Conservation (phyloP, 306 rosid species). For the Vigna mungo region DNA sequence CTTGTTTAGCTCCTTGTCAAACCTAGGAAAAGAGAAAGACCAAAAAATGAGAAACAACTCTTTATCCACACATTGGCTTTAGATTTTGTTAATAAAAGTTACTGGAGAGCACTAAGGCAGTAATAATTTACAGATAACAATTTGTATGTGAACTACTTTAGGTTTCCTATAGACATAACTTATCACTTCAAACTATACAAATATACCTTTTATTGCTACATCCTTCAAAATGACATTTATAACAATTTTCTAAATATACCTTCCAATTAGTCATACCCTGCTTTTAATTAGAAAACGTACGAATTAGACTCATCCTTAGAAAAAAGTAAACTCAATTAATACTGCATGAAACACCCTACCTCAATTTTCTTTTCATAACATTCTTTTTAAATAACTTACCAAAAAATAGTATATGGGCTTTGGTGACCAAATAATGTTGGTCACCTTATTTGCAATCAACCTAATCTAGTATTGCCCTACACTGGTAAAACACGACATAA, state of each 20-base stretch:
- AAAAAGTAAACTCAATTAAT: conserved; percentile 3
- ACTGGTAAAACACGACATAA: not conserved
- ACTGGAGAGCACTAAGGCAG: conserved; percentile 1
- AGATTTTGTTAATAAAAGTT: conserved; percentile 23
- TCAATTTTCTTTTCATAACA: not conserved
- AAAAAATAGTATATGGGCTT: not conserved
- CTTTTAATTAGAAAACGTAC: not conserved
- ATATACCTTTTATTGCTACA: not conserved
- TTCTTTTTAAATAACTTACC: not conserved
- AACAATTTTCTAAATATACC: not conserved
- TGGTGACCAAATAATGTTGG: not conserved
- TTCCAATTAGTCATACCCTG: conserved; percentile 21
- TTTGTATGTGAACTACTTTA: not conserved
- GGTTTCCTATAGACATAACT: not conserved
- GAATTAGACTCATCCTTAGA: not conserved
- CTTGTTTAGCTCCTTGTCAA: conserved; percentile 86
- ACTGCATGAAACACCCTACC: not conserved
- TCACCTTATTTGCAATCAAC: not conserved
- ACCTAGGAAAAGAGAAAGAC: conserved; percentile 61
- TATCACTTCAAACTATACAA: not conserved
- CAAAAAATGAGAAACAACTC: conserved; percentile 26
- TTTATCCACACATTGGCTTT: not conserved
- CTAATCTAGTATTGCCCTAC: not conserved
- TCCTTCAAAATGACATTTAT: conserved; percentile 6
- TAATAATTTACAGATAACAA: not conserved